Evolutionary conservation across 176 grass and related monocot genomes (phyloP).

Genomic region (Raddia guianensis): DNA sequence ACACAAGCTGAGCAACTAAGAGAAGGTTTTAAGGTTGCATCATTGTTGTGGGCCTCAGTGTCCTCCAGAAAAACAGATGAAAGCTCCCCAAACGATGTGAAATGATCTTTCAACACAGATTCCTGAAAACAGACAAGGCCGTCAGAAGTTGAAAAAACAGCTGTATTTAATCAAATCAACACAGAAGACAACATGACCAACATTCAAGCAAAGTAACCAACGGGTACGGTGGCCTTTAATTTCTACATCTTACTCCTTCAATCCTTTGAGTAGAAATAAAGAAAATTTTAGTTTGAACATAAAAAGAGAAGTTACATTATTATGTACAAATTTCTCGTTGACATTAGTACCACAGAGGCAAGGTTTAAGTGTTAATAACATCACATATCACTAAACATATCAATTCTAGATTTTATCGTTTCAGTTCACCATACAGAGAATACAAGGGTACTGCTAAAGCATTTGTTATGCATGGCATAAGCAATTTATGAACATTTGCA

Average conservation of each 20-base stretch:
- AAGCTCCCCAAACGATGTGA: constrained; percentile 83
- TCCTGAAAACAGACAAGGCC: constrained; percentile 59
- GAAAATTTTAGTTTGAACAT: not conserved
- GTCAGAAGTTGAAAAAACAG: constrained; percentile 33
- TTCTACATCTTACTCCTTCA: constrained; percentile 28
- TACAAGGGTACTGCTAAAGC: not conserved
- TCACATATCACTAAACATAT: constrained; percentile 12
- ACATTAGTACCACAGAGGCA: not conserved
- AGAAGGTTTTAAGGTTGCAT: constrained; percentile 59
- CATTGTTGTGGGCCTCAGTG: constrained; percentile 54
- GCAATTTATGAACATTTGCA: constrained; percentile 13
- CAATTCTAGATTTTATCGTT: constrained; percentile 19
- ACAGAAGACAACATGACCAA: constrained; percentile 32
- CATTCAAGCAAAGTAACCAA: not conserved
- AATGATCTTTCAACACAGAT: constrained; percentile 82
- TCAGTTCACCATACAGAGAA: constrained; percentile 22
- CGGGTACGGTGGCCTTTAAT: not conserved
- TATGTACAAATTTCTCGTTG: not conserved
- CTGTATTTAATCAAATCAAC: constrained; percentile 37
- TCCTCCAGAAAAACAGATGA: constrained; percentile 79
- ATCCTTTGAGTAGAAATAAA: not conserved
- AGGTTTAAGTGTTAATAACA: not conserved
- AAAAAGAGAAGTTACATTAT: constrained; percentile 19
- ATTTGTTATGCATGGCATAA: constrained; percentile 7
- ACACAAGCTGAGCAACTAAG: constrained; percentile 71